Evolutionary conservation across 2,329 filamentous ascomycete species (phyloP), one percentile per base, ranked within the genome.

Genomic region (Ascochyta rabiei): DNA sequence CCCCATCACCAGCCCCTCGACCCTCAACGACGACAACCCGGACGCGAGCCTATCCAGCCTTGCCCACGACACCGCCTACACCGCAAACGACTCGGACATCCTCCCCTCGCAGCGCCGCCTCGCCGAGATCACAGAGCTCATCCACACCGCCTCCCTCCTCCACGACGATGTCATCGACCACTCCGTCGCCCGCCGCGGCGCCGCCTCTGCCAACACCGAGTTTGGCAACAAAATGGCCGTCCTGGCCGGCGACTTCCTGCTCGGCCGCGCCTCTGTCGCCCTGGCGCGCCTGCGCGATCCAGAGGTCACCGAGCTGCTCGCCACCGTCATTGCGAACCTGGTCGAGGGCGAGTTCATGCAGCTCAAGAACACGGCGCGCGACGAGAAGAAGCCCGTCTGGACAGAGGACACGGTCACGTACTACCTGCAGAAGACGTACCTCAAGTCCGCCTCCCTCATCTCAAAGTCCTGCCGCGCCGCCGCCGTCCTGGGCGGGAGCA

Each of bases 341-440:
- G 93, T 99, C 18, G 95, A 99, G 79, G 95, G 95, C 71, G 95
- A 99, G 77, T 98, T 99, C 80, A 99, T 99, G 95, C 95, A 99
- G 80, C 81, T 99, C 67, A 96, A 96, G 80, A 99, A 99, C 77
- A 98, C 95, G 1, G 90, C 90, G 40, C 83, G 85, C 62, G 93
- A 97, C 73, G 93, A 98, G 80, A 82, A 84, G 61, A 88, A 90
- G 64, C 93, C 93, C 1, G 80, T 83, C 9, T 98, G 90, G 85
- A 95, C 89, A 1, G 91, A 97, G 69, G 90, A 96, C 48, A 90
- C 92, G 1, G 84, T 99, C 58, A 84, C 86, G 23, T 98, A 99
- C 78, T 99, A 99, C 74, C 82, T 99, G 45, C 91, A 97, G 73
- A 99, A 99, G 83, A 99, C 95, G 24, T 99, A 99, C 72, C 84